Percentiles rank a stretch among this genome's conserved stretches.
Conservation (phyloP, 768 basidiomycete species). For the Mycena rosella region DNA sequence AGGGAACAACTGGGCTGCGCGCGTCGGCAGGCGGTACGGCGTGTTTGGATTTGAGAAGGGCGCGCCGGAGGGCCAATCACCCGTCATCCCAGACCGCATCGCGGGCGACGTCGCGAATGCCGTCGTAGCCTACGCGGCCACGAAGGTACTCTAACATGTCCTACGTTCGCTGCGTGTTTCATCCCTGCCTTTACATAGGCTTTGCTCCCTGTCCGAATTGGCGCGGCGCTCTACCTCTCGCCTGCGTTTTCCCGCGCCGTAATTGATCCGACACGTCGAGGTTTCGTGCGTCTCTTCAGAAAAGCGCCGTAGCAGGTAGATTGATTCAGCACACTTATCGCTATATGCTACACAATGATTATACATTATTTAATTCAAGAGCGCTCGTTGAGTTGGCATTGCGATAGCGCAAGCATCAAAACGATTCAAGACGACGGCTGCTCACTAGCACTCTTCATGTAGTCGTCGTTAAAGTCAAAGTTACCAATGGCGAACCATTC, state of each 20-base stretch:
- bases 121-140: conserved; percentile 82
- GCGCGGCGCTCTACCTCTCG: conserved; percentile 76
- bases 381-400: too few relatives aligned
- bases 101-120: conserved; percentile 88
- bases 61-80: conserved; percentile 40
- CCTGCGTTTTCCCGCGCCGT: conserved; percentile 78
- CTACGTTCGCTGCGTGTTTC: not conserved
- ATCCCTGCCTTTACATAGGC: conserved; percentile 59
- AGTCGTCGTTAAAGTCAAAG: conserved; percentile 10
- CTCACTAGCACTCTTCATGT: too few relatives aligned
- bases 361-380: too few relatives aligned
- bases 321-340: too few relatives aligned
- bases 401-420: too few relatives aligned
- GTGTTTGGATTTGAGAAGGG: conserved; percentile 82
- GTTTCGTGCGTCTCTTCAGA: conserved; percentile 49
- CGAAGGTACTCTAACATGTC: conserved; percentile 66
- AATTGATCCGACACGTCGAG: conserved; percentile 71
- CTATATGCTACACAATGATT: too few relatives aligned
- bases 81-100: conserved; percentile 55
- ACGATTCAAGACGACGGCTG: too few relatives aligned
- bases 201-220: conserved; percentile 79
- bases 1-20: conserved; percentile 77
- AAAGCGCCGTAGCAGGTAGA: not conserved
- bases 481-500: not conserved
- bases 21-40: conserved; percentile 83